These are phyloP conservation scores for Cytospora piceae DNA, from an alignment of 2,329 filamentous ascomycete species.

Conservation along the genomic window DNA sequence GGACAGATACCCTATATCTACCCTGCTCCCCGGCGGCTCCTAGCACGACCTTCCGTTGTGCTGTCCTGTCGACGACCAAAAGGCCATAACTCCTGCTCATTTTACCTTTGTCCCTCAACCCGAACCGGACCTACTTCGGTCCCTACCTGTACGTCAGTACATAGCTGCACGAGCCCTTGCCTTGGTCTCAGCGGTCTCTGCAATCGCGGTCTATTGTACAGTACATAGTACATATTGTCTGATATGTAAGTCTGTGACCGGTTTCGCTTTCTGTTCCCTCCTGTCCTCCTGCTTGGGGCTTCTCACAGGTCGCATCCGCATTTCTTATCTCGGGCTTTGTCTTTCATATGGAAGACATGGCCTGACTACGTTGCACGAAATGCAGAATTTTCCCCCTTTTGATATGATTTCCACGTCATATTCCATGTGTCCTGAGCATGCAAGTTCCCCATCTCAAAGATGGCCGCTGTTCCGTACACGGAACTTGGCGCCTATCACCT, in stretches of 20 bases:
- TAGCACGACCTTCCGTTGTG: not conserved
- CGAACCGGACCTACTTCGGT: not conserved
- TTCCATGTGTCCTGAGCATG: constrained; percentile 7
- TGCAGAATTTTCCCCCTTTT: constrained; percentile 17
- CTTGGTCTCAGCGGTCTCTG: constrained; percentile 5
- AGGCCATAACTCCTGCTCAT: not conserved
- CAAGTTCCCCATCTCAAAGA: constrained; percentile 9
- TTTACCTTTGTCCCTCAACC: not conserved
- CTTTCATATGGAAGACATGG: constrained; percentile 20
- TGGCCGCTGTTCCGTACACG: constrained; percentile 15
- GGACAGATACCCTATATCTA: constrained; percentile 1
- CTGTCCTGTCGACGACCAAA: constrained; percentile 2
- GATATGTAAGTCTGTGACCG: constrained; percentile 24
- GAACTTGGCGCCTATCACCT: not conserved
- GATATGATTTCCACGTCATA: constrained; percentile 8
- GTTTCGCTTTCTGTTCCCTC: constrained; percentile 7
- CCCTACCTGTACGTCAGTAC: constrained; percentile 8
- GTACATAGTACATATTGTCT: constrained; percentile 7
- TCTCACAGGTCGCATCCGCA: constrained; percentile 15
- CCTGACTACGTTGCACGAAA: constrained; percentile 24
- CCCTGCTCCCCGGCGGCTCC: not conserved
- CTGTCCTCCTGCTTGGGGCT: constrained; percentile 12
- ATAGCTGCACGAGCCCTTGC: constrained; percentile 19
- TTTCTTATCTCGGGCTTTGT: constrained; percentile 27
- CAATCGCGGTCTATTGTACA: not conserved